Conservation (phyloP, 768 basidiomycete species). For the Lactifluus hygrophoroides region DNA sequence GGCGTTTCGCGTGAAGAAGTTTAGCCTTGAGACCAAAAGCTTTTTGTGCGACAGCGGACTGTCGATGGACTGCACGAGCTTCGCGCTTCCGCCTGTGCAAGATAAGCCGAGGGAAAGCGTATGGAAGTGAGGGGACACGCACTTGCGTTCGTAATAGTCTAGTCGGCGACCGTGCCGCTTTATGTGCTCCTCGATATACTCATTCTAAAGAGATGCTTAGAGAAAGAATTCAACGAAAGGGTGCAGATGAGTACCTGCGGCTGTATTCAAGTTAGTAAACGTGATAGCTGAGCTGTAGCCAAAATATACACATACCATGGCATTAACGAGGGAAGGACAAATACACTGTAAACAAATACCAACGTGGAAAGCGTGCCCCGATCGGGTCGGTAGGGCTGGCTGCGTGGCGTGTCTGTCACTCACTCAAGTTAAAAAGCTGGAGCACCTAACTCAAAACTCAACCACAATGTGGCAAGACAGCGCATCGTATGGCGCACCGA, state of each 20-base stretch:
- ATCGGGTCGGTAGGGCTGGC: background rate
- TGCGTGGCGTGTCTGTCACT: no score
- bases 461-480: slow-evolving; percentile 69
- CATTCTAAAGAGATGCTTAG: slow-evolving; percentile 57
- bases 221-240: background rate
- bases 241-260: slow-evolving; percentile 50
- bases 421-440: background rate
- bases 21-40: slow-evolving; percentile 96
- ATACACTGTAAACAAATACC: background rate
- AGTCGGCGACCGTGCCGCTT: slow-evolving; percentile 92
- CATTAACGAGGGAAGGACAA: background rate
- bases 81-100: slow-evolving; percentile 65
- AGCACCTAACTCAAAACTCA: background rate
- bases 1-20: slow-evolving; percentile 92
- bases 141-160: slow-evolving; percentile 96
- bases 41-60: slow-evolving; percentile 84
- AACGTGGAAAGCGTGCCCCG: background rate
- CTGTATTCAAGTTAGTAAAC: slow-evolving; percentile 29
- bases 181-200: slow-evolving; percentile 98
- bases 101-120: slow-evolving; percentile 5
- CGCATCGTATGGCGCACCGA: slow-evolving; percentile 47
- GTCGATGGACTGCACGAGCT: slow-evolving; percentile 65
- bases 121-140: slow-evolving; percentile 26
- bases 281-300: background rate
- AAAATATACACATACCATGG: slow-evolving; percentile 13